These are phyloP conservation scores for Penicillium oxalicum DNA, from an alignment of 2,329 filamentous ascomycete genomes.

Conservation along the genomic window DNA sequence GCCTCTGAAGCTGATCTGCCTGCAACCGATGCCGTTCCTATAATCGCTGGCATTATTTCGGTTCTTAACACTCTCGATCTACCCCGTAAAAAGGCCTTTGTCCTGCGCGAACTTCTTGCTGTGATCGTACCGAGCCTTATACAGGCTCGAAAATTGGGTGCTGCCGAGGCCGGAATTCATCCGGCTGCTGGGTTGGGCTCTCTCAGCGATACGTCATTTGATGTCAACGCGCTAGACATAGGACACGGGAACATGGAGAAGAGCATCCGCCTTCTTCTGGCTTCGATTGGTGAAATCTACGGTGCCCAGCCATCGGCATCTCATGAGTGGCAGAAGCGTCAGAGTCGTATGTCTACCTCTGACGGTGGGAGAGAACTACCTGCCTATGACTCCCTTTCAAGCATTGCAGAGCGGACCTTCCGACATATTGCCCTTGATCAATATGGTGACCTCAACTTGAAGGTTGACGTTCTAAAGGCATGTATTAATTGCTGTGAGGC, in stretches of 20 bases:
- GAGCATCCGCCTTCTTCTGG: conserved; percentile 36
- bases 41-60: conserved; percentile 80
- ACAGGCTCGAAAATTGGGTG: conserved; percentile 84
- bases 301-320: conserved; percentile 36
- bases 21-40: conserved; percentile 67
- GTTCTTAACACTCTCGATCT: conserved; percentile 74
- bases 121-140: conserved; percentile 78
- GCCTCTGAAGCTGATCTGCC: conserved; percentile 57
- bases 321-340: conserved; percentile 29
- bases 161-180: conserved; percentile 93
- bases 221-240: conserved; percentile 40
- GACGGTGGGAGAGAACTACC: conserved; percentile 12
- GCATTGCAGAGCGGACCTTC: conserved; percentile 42
- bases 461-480: conserved; percentile 79
- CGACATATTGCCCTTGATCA: conserved; percentile 41
- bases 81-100: conserved; percentile 83
- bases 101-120: conserved; percentile 77
- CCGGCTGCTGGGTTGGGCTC: conserved; percentile 81
- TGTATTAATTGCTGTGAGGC: conserved; percentile 94
- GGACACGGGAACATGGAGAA: conserved; percentile 39
- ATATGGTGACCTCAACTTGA: conserved; percentile 74
- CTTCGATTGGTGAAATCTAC: conserved; percentile 36
- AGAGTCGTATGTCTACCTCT: conserved; percentile 17
- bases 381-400: conserved; percentile 33
- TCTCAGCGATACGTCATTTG: conserved; percentile 51